Percentiles rank a stretch among this genome's conserved stretches.
Conservation (phyloP, 805 yeast genomes). For the Nakazawaea ishiwadae region DNA sequence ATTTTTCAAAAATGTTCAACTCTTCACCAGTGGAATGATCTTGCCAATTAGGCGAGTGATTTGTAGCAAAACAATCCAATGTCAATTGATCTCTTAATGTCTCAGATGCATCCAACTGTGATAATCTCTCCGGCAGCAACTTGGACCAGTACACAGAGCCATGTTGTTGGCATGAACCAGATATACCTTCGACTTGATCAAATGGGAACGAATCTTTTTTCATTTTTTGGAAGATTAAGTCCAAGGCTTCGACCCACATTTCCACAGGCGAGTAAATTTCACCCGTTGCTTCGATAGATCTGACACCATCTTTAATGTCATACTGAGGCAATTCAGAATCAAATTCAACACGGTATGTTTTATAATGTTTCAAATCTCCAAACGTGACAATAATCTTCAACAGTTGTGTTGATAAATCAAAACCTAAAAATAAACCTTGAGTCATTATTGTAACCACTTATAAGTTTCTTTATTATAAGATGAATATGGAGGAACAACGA, state of each 20-base stretch:
- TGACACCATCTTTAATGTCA: conserved; percentile 71
- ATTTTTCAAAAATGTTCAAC: conserved; percentile 52
- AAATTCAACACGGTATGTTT: conserved; percentile 65
- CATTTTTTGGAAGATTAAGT: conserved; percentile 53
- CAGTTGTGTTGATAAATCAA: conserved; percentile 89
- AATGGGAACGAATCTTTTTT: conserved; percentile 50
- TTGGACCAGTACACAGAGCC: conserved; percentile 82
- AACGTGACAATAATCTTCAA: conserved; percentile 69
- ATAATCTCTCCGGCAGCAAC: conserved; percentile 37
- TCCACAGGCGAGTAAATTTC: conserved; percentile 74
- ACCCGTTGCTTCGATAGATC: conserved; percentile 44
- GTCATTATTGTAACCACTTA: conserved; percentile 36
- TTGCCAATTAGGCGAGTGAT: conserved; percentile 88
- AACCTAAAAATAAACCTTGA: conserved; percentile 50
- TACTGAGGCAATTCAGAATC: conserved; percentile 60
- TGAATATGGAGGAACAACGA: conserved; percentile 58
- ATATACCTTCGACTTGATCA: conserved; percentile 53
- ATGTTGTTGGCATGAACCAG: conserved; percentile 91
- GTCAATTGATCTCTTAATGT: conserved; percentile 43
- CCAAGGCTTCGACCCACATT: conserved; percentile 89
- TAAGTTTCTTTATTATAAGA: conserved; percentile 44
- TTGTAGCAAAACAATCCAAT: conserved; percentile 52
- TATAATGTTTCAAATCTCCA: conserved; percentile 44
- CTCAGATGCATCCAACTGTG: conserved; percentile 24
- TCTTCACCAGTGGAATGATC: conserved; percentile 83